Conservation (phyloP, 352 stramenopile species). For the Stramenopiles sp. region DNA sequence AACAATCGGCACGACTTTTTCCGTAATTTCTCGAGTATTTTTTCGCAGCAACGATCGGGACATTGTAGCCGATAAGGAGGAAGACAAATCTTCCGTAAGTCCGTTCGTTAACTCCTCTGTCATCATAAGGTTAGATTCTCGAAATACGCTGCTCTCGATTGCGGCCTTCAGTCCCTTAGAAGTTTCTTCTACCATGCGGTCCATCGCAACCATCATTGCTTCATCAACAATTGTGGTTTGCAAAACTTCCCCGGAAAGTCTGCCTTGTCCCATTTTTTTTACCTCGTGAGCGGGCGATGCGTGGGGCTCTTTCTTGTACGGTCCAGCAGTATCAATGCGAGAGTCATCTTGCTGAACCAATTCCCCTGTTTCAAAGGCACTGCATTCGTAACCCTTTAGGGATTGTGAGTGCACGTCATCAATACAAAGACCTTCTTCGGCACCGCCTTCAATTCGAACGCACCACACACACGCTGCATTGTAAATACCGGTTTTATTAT, state of each 20-base stretch:
- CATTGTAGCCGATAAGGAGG: neutral
- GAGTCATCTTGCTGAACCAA: too few species aligned
- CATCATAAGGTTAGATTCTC: neutral
- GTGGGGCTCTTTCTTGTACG: too few species aligned
- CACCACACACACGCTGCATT: conserved; percentile 7
- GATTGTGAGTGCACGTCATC: conserved; percentile 1
- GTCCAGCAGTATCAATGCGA: too few species aligned
- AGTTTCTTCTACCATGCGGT: neutral
- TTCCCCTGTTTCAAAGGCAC: too few species aligned
- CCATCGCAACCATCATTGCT: neutral
- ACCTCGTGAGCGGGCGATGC: too few species aligned
- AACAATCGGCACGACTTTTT: neutral
- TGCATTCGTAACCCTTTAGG: too few species aligned
- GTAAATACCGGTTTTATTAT: too few species aligned
- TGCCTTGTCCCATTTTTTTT: too few species aligned
- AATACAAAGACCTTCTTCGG: neutral
- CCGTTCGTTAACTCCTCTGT: neutral
- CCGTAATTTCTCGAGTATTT: conserved; percentile 7
- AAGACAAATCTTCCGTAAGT: neutral
- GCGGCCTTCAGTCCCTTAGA: neutral
- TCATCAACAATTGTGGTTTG: neutral
- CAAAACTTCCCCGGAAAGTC: too few species aligned
- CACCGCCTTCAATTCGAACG: neutral
- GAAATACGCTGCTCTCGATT: neutral
- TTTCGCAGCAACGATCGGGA: neutral